phyloP scores from a whole-genome alignment of 768 basidiomycete genomes.

The Leucosporidium scottii region DNA sequence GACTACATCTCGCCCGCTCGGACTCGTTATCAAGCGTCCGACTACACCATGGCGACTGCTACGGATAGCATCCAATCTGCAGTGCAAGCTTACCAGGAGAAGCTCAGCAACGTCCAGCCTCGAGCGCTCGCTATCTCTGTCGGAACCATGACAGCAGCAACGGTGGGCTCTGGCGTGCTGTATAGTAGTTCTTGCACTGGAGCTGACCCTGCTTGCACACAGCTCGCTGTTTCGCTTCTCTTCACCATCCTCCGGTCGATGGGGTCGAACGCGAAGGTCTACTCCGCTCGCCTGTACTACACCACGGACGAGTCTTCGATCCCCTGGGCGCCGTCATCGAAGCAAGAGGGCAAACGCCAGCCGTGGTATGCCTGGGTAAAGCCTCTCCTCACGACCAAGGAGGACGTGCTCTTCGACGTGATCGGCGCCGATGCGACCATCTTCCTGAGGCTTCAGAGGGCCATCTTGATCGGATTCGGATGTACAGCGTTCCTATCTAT shows the following conservation, averaged over 20 bases:
- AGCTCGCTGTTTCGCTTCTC: conserved; percentile 41
- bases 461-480: conserved; percentile 67
- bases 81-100: background rate
- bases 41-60: background rate
- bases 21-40: too few relatives aligned
- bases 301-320: conserved; percentile 63
- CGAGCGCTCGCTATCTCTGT: background rate
- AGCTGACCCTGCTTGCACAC: background rate
- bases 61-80: background rate
- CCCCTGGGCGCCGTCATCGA: background rate
- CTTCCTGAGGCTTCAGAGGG: conserved; percentile 82
- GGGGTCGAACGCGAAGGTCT: conserved; percentile 65
- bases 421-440: conserved; percentile 87
- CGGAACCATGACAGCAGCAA: background rate
- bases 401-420: conserved; percentile 50
- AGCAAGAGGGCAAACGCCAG: background rate
- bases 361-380: conserved; percentile 9
- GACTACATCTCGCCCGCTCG: too few relatives aligned
- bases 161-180: background rate
- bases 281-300: conserved; percentile 50
- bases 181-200: background rate
- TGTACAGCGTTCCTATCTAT: conserved; percentile 45
- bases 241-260: conserved; percentile 76
- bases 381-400: conserved; percentile 25
- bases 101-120: background rate